Percentiles rank a stretch among this genome's conserved stretches.
Evolutionary conservation across 2,329 filamentous ascomycete species (phyloP).

Genomic region (Apiospora hydei): DNA sequence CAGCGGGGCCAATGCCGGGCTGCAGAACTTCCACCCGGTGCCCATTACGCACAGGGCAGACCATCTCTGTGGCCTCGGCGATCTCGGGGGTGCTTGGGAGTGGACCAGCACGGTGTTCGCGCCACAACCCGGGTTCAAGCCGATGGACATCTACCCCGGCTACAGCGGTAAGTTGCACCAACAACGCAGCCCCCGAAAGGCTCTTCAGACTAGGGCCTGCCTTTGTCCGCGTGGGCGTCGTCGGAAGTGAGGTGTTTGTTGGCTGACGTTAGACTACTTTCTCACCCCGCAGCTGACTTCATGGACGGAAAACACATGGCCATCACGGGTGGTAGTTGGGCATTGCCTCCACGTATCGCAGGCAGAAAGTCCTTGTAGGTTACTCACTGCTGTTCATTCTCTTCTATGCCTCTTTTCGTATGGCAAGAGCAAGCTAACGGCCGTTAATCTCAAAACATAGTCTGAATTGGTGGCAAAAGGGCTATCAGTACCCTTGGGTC

Average conservation of each 20-base stretch:
- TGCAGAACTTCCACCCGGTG: neutral
- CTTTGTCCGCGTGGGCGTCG: too few species aligned
- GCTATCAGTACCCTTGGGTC: neutral
- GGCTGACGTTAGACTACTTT: neutral
- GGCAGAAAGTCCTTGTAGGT: neutral
- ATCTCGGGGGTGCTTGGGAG: neutral
- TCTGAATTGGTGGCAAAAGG: neutral
- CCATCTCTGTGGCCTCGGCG: neutral
- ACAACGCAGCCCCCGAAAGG: too few species aligned
- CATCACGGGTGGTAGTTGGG: neutral
- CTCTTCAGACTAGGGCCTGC: too few species aligned
- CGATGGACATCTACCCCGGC: neutral
- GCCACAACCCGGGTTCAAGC: neutral
- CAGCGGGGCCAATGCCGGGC: neutral
- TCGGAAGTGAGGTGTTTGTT: too few species aligned
- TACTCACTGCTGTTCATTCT: neutral
- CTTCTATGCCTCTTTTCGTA: neutral
- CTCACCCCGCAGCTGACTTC: neutral
- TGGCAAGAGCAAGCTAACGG: neutral
- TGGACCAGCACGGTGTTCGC: neutral
- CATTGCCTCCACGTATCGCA: neutral
- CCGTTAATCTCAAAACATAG: neutral
- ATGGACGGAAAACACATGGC: neutral
- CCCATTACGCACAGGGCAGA: neutral
- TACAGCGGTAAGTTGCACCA: neutral